phyloP scores from a whole-genome alignment of 2,329 filamentous ascomycete species.

The Colletotrichum sp. region DNA sequence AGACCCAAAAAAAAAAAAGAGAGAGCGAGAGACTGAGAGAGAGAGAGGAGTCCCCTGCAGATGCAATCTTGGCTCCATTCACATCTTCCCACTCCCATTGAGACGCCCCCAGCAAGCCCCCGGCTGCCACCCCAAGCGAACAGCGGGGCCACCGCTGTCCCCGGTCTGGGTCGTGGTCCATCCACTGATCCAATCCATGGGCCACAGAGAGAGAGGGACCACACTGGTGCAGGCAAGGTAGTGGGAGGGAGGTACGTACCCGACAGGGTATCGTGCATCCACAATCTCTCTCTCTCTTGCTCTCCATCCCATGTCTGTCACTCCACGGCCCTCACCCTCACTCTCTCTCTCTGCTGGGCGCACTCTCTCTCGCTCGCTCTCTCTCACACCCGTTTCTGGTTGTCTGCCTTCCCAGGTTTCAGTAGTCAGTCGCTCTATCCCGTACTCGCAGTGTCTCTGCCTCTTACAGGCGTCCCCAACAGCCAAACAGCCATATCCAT shows the following conservation, averaged over 20 bases:
- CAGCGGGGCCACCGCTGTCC: slow-evolving; percentile 4
- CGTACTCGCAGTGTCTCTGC: slow-evolving; percentile 4
- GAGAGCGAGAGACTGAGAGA: background rate
- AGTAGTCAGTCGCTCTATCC: background rate
- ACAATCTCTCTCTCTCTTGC: slow-evolving; percentile 7
- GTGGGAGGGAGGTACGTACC: too few species aligned
- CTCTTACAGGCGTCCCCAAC: background rate
- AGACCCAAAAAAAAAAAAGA: background rate
- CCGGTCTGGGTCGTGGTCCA: background rate
- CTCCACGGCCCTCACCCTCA: slow-evolving; percentile 7
- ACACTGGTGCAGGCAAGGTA: background rate
- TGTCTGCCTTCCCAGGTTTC: background rate
- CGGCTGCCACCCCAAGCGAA: background rate
- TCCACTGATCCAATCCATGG: background rate
- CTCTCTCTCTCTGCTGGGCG: background rate
- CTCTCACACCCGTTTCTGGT: background rate
- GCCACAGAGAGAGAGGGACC: background rate
- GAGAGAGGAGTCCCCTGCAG: background rate
- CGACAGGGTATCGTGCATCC: background rate
- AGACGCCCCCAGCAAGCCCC: background rate
- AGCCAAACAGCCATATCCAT: background rate
- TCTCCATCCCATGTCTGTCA: slow-evolving; percentile 13
- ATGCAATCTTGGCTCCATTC: slow-evolving; percentile 16
- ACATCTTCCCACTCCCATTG: slow-evolving; percentile 10
- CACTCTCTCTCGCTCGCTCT: background rate